Base-by-base conservation (phyloP, 148 eudicot species). In the Chenopodium berlandieri region DNA sequence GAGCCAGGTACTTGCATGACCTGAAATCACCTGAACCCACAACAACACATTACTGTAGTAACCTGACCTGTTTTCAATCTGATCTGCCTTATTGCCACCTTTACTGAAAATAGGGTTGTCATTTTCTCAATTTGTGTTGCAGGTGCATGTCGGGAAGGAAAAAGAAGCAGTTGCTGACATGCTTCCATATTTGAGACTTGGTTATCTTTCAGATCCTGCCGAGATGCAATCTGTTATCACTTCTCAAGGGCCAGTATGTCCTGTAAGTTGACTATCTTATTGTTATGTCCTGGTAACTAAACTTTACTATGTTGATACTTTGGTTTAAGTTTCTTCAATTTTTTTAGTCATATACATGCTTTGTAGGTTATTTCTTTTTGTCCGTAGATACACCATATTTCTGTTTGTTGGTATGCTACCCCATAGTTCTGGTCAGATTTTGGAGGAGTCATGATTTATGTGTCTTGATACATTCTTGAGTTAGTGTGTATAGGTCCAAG, bases 181-280 rank as follows among this genome's bases (percentile, higher is more conserved):
- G 94, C 95, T 96, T 83, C 99, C 98, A 77, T 96, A 96, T 86
- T 74, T 96, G 77, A 84, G 98, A 75, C 84, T 96, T 81, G 99
- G 99, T 82, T 96, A 96, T 88, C 97, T 94, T 82, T 94, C 97
- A 75, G 98, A 96, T 90, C 92, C 97, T 83, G 91, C 95, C 75
- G 99, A 96, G 79, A 91, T 96, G 98, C 89, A 90, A 44, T 90
- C 99, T 73, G 99, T 96, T 56, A 87, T 96, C 76, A 91, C 95
- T 77, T 96, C 99, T 67, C 97, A 94, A 83, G 99, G 99, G 75
- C 99, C 99, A 80, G 82, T 89, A 23, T 96, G 99, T 85, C 97
- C 93, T 71, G 99, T 96, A 90, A 87, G 93, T 86, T 62, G 66
- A 65, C 48, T 40, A 75, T 78, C 77, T 68, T 79, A 75, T 56